These are phyloP conservation scores for Linum lewisii DNA, from an alignment of 345 rosid genomes.

Conservation along the genomic window DNA sequence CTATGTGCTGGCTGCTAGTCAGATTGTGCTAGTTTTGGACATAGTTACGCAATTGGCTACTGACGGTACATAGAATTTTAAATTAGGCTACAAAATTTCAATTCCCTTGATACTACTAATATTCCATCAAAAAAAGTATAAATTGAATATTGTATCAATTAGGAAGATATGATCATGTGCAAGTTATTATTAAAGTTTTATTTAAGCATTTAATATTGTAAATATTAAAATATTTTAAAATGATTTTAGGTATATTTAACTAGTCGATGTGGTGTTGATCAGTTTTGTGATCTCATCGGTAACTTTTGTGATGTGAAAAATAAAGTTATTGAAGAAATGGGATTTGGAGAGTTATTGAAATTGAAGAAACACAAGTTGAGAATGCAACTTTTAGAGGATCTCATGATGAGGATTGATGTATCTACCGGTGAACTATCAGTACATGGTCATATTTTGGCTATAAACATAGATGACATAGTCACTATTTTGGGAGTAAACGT, in stretches of 20 bases:
- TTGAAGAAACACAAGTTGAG: not conserved
- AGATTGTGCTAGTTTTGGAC: too few relatives aligned
- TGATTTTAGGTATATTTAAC: not conserved
- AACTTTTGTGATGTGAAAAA: not conserved
- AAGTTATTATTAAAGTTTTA: too few relatives aligned
- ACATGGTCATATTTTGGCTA: not conserved
- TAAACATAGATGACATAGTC: not conserved
- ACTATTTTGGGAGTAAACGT: not conserved
- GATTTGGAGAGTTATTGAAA: not conserved
- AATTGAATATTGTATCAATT: too few relatives aligned
- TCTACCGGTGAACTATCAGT: not conserved
- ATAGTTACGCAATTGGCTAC: too few relatives aligned
- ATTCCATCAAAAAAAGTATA: too few relatives aligned
- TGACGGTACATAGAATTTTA: too few relatives aligned
- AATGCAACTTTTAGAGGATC: not conserved
- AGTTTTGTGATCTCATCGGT: not conserved
- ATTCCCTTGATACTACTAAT: too few relatives aligned
- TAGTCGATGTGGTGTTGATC: not conserved
- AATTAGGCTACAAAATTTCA: too few relatives aligned
- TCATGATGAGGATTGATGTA: not conserved
- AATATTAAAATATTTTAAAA: too few relatives aligned
- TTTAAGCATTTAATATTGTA: too few relatives aligned
- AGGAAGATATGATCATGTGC: too few relatives aligned
- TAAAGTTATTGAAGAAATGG: not conserved
- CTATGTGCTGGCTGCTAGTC: too few relatives aligned